A percentile compares a stretch with the other conserved stretches of the same genome.
Conservation (phyloP, 2,329 filamentous ascomycete genomes). For the Didymella lethalis region DNA sequence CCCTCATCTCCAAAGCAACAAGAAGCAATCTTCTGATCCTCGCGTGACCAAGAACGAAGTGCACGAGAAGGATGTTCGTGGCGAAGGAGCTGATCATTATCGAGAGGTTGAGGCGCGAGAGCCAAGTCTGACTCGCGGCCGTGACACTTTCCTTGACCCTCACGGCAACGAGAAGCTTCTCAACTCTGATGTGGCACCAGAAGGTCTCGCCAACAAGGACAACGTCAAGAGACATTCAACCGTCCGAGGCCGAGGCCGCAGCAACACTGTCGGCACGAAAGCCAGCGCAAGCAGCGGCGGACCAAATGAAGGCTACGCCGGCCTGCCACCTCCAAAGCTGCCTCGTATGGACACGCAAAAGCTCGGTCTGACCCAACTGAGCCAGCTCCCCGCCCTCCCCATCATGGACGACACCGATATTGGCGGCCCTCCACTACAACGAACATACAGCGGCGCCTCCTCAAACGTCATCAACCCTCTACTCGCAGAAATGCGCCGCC, state of each 20-base stretch:
- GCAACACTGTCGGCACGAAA: constrained; percentile 44
- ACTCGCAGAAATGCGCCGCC: constrained; percentile 72
- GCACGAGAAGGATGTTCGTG: constrained; percentile 78
- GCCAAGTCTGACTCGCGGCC: constrained; percentile 67
- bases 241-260: constrained; percentile 40
- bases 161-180: constrained; percentile 75
- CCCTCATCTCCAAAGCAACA: constrained; percentile 63
- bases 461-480: constrained; percentile 58
- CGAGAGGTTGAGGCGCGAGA: constrained; percentile 58
- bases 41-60: constrained; percentile 67
- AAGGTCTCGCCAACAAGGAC: constrained; percentile 57
- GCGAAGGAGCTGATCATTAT: constrained; percentile 80
- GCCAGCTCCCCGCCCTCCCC: constrained; percentile 75
- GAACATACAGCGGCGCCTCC: constrained; percentile 60
- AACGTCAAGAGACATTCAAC: constrained; percentile 59
- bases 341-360: constrained; percentile 70
- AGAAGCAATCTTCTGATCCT: constrained; percentile 64
- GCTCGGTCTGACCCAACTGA: constrained; percentile 71
- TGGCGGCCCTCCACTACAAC: constrained; percentile 72
- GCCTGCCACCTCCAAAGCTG: constrained; percentile 67
- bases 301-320: constrained; percentile 53
- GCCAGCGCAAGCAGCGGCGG: constrained; percentile 42
- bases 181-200: constrained; percentile 64
- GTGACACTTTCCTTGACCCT: constrained; percentile 74
- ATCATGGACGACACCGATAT: constrained; percentile 81